Conservation (phyloP, 768 basidiomycete genomes). For the Amanita pseudoporphyria region DNA sequence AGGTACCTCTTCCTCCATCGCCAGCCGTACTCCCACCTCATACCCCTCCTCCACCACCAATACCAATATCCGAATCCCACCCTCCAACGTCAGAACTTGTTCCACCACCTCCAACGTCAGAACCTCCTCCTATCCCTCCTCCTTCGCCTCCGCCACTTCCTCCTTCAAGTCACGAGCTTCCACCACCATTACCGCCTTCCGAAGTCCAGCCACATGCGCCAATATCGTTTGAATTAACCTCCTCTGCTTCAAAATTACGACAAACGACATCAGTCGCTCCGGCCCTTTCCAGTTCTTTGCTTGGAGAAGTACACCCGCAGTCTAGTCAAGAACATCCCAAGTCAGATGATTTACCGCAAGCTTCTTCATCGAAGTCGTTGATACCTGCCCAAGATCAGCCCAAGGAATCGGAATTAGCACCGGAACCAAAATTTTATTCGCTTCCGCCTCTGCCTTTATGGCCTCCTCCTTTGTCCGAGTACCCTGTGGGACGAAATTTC, state of each 20-base stretch:
- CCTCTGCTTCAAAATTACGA: not conserved
- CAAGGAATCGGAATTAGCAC: constrained; percentile 6
- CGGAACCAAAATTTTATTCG: constrained; percentile 18
- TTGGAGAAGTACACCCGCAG: constrained; percentile 16
- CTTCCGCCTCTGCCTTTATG: constrained; percentile 35
- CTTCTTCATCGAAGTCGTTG: constrained; percentile 9
- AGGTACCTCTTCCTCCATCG: constrained; percentile 15
- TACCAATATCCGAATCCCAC: constrained; percentile 20
- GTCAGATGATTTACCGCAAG: constrained; percentile 4
- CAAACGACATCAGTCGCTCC: constrained; percentile 1
- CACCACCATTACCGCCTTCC: constrained; percentile 28
- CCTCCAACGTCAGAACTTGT: constrained; percentile 27
- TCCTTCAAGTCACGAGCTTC: constrained; percentile 20
- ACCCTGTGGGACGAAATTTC: constrained; percentile 36
- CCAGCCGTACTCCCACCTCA: constrained; percentile 20
- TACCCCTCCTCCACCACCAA: constrained; percentile 12
- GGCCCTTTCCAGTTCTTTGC: constrained; percentile 15
- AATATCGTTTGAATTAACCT: constrained; percentile 6
- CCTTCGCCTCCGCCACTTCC: constrained; percentile 21
- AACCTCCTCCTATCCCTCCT: constrained; percentile 13
- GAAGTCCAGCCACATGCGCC: constrained; percentile 21
- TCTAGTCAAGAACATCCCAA: constrained; percentile 12
- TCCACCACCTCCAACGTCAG: constrained; percentile 17
- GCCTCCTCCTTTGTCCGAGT: constrained; percentile 47
- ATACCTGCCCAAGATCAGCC: constrained; percentile 6